Base-by-base conservation (phyloP, 2,329 filamentous ascomycete species). In the Epichloe amarillans region DNA sequence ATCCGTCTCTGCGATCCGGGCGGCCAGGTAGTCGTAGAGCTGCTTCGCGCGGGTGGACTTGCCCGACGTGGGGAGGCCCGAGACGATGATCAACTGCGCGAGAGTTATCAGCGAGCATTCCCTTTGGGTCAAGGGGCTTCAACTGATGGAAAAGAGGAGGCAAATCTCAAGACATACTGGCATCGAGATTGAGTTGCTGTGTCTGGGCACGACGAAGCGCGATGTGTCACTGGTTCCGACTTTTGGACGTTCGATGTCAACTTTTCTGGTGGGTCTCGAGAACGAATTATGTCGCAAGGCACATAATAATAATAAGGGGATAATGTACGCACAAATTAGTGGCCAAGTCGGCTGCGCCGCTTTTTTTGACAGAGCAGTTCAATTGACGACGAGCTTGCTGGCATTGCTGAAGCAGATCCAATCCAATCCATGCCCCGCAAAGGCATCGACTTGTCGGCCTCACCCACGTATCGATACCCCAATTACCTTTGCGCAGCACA, bases 41-140 rank as follows among this genome's bases (percentile, higher is more conserved):
- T 91, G 80, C 44, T 71, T 69, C 12, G 82, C 80, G 56, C 82
- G 79, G 19, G 78, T 79, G 36, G 80, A 80, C 67, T 86, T 86
- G 64, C 82, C 82, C 33, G 82, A 84, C 56, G 79, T 81, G 50
- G 82, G 82, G 57, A 82, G 73, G 55, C 82, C 82, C 49, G 80
- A 80, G 53, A 86, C 65, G 58, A 84, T 80, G 60, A 85, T 80
- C 57, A 86, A 72, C 82, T 86, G 35, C n/a, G 43, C 35, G 7
- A 23, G 47, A 40, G 21, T 17, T 12, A 51, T 52, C 38, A 52
- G 53, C 53, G 53, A 41, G 11, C n/a, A 33, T 48, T 1, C 41
- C 46, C 7, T 19, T n/a, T 21, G 36, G n/a, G 11, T n/a, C 3
- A 17, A n/a, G n/a, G 23, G 37, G 37, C 45, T 12, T 17, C 26